These are phyloP conservation scores for Candida glaebosa DNA, from an alignment of 805 yeast species.

Conservation along the genomic window DNA sequence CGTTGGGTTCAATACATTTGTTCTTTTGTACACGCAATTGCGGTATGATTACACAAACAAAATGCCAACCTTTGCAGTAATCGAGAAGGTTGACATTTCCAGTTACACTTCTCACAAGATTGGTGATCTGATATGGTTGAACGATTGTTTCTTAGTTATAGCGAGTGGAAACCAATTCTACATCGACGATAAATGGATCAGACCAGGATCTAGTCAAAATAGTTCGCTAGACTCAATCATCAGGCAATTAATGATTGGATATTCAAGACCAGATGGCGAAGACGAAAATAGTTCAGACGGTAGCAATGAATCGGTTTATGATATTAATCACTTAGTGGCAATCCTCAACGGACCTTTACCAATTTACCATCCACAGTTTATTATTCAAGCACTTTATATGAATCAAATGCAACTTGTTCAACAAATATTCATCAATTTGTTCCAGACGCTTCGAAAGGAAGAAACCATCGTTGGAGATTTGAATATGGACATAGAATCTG, in stretches of 20 bases:
- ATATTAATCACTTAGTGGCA: conserved; percentile 65
- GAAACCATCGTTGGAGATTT: conserved; percentile 31
- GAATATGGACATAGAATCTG: conserved; percentile 20
- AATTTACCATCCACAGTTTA: conserved; percentile 82
- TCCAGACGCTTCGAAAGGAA: conserved; percentile 45
- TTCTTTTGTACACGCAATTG: conserved; percentile 71
- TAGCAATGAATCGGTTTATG: conserved; percentile 22
- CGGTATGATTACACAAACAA: conserved; percentile 86
- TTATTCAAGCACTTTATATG: conserved; percentile 70
- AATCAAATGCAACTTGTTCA: conserved; percentile 55
- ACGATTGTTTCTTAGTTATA: conserved; percentile 71
- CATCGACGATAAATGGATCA: conserved; percentile 63
- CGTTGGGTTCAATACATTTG: conserved; percentile 66
- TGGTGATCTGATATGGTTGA: conserved; percentile 88
- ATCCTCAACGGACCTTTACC: conserved; percentile 89
- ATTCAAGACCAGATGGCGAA: conserved; percentile 10
- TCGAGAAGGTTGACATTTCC: conserved; percentile 68
- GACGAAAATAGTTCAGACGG: conserved; percentile 7
- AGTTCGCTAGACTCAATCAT: conserved; percentile 52
- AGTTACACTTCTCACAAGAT: conserved; percentile 73
- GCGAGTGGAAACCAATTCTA: conserved; percentile 91
- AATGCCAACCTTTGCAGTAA: conserved; percentile 71
- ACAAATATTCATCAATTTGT: conserved; percentile 52
- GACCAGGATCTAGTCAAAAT: conserved; percentile 23
- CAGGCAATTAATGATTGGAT: conserved; percentile 33